phyloP scores from a whole-genome alignment of 2,329 filamentous ascomycete species.

The Fusarium hainanense region DNA sequence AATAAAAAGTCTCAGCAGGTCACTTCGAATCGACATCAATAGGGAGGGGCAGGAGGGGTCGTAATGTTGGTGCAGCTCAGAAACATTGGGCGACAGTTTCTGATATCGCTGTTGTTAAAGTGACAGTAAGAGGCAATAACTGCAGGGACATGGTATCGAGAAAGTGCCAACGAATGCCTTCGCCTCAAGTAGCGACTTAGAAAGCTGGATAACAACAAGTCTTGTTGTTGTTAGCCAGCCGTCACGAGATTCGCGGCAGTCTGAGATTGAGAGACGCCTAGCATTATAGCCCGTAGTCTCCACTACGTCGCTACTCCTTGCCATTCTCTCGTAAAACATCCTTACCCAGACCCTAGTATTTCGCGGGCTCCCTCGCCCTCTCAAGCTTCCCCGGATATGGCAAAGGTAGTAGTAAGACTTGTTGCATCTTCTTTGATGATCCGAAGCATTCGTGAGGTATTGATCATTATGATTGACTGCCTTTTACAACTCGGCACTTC shows the following conservation, averaged over 20 bases:
- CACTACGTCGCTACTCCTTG: constrained; percentile 33
- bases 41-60: not conserved
- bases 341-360: constrained; percentile 27
- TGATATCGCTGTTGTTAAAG: not conserved
- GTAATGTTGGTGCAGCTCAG: not conserved
- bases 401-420: constrained; percentile 23
- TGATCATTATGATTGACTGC: not conserved
- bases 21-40: not conserved
- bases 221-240: constrained; percentile 15
- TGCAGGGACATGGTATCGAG: constrained; percentile 15
- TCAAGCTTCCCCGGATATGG: constrained; percentile 42
- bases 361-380: constrained; percentile 22
- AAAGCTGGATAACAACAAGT: constrained; percentile 3
- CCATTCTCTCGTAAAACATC: constrained; percentile 30
- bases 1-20: constrained; percentile 20
- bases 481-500: constrained; percentile 11
- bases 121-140: not conserved
- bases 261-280: constrained; percentile 34
- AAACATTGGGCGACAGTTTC: not conserved
- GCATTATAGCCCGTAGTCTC: constrained; percentile 4
- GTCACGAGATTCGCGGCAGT: constrained; percentile 40
- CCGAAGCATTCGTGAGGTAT: not conserved
- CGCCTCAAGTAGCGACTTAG: constrained; percentile 16
- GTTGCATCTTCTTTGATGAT: constrained; percentile 25
- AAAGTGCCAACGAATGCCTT: constrained; percentile 16